Conservation (phyloP, 2,329 filamentous ascomycete species). For the Aaosphaeria pasadenensis region DNA sequence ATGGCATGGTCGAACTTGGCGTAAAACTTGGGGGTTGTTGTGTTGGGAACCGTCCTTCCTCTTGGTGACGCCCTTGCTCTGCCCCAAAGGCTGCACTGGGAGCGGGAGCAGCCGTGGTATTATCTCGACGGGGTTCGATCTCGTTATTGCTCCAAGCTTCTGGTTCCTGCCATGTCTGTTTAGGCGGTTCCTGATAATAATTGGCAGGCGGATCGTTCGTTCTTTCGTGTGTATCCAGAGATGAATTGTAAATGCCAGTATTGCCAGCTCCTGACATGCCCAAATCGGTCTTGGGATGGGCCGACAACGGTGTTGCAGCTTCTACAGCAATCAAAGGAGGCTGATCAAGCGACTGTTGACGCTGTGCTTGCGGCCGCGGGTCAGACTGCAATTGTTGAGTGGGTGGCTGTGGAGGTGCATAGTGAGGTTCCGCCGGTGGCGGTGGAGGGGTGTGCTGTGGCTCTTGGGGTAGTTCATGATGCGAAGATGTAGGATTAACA, state of each 20-base stretch:
- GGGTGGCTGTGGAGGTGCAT: background rate
- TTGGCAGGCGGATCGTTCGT: constrained; percentile 18
- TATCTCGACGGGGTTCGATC: constrained; percentile 13
- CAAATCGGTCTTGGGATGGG: constrained; percentile 17
- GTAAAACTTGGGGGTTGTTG: constrained; percentile 15
- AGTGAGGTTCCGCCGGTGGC: background rate
- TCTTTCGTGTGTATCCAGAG: constrained; percentile 25
- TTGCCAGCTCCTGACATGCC: constrained; percentile 26
- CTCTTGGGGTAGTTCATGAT: background rate
- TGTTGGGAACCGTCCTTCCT: constrained; percentile 21
- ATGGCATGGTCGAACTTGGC: constrained; percentile 8
- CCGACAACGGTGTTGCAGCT: constrained; percentile 17
- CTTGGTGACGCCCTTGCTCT: constrained; percentile 22
- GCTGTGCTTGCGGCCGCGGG: background rate
- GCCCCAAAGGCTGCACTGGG: constrained; percentile 12
- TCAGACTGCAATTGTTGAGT: background rate
- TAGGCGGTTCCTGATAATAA: constrained; percentile 9
- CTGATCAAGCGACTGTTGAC: constrained; percentile 12
- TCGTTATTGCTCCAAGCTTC: constrained; percentile 27
- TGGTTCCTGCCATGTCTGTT: constrained; percentile 29
- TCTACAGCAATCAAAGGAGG: constrained; percentile 28
- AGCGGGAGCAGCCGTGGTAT: constrained; percentile 17
- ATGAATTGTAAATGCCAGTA: constrained; percentile 25
- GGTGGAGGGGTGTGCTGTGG: background rate
- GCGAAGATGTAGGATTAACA: constrained; percentile 6